Base-by-base conservation (phyloP, 768 basidiomycete species). In the Boletellus sp. region DNA sequence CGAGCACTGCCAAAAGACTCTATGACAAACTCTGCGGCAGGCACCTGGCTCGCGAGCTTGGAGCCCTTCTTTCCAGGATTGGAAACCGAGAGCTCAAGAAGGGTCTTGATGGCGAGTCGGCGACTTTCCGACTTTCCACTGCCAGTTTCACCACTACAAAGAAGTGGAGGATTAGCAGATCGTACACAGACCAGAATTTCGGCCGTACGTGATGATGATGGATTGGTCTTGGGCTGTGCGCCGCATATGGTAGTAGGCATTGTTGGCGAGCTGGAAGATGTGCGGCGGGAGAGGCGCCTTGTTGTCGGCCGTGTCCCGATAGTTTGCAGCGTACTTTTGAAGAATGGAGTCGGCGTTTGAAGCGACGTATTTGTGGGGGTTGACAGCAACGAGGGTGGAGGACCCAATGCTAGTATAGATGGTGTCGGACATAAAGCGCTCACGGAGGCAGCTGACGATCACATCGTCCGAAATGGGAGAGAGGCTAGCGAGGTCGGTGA, bases 181-280 rank as follows among this genome's bases (percentile, higher is more conserved):
- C 6, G 19, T 48, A 40, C 9, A 31, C 37, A 38, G 13, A 32
- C 23, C 17, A 28, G 24, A 31, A 38, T 7, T 19, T 31, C 1
- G 6, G 47, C 10, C 84, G 56, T 67, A 94, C 94, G 75, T 90
- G 56, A 97, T 77, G 22, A 97, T 67, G 17, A 99, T 78, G 42
- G 85, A 80, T 71, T 97, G 95, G 68, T 99, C 95, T 74, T 95
- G 91, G 1, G 83, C 79, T 0, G 95, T 99, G 58, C 95, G 76
- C 43, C 84, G 77, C 94, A 97, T 95, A 69, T 97, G 92, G 67
- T 94, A 97, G 70, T 94, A 97, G 5, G 91, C 85, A 70, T 90
- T 87, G 59, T 92, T 86, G 6, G 91, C 90, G 41, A 92, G 76
- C 61, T 94, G 87, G 66, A 96, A 98, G 37, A 98, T 83, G 62